phyloP scores from a whole-genome alignment of 176 grass and related monocot species.

The Olyra latifolia region DNA sequence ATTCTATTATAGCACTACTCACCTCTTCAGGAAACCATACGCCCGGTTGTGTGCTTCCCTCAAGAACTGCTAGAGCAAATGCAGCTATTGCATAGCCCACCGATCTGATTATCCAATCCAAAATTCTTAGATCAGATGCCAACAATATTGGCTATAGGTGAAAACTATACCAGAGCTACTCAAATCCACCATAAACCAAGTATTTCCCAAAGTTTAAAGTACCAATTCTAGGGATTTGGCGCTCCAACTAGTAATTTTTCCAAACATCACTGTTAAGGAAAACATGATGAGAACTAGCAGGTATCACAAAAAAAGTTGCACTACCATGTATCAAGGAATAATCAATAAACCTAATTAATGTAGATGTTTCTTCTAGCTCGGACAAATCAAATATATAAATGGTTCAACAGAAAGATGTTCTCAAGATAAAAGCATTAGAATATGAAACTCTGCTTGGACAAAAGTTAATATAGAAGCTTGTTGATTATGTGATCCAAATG shows the following conservation, averaged over 20 bases:
- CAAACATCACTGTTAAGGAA: background rate
- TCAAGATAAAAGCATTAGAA: background rate
- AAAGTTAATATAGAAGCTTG: background rate
- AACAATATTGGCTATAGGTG: background rate
- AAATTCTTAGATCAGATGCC: background rate
- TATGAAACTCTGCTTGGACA: no score
- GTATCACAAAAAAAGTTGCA: background rate
- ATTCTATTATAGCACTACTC: background rate
- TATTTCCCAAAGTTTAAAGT: background rate
- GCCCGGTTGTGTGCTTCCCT: slow-evolving; percentile 69
- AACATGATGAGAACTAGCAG: background rate
- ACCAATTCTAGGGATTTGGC: background rate
- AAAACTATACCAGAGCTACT: background rate
- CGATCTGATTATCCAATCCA: slow-evolving; percentile 42
- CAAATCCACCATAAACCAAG: background rate
- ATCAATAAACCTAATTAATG: background rate
- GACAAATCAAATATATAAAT: background rate
- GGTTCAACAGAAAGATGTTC: background rate
- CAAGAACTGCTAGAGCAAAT: slow-evolving; percentile 71
- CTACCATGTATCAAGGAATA: background rate
- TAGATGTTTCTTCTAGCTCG: background rate
- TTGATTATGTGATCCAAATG: no score
- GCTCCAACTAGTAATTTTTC: background rate
- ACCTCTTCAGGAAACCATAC: slow-evolving; percentile 96
- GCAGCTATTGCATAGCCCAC: slow-evolving; percentile 52